Conservation (phyloP, 2,329 filamentous ascomycete species). For the Colletotrichum sidae region DNA sequence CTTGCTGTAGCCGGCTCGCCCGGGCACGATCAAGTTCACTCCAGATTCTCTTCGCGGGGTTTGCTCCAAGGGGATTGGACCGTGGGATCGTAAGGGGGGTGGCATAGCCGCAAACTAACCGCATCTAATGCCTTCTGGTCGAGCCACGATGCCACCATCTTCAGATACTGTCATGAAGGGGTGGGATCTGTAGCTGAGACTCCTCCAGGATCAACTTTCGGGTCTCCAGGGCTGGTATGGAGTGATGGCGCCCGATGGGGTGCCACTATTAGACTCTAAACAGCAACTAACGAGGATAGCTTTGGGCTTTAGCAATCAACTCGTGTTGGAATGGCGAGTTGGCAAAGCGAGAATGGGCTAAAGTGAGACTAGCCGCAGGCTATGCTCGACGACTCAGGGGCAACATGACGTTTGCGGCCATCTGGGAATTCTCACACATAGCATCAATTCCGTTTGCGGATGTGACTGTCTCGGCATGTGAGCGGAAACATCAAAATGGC, state of each 20-base stretch:
- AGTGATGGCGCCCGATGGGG: not conserved
- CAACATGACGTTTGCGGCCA: conserved; percentile 15
- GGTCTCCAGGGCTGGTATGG: not conserved
- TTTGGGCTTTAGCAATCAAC: not conserved
- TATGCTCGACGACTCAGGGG: conserved; percentile 19
- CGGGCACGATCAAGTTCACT: not conserved
- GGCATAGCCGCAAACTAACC: too few relatives aligned
- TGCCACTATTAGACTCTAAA: conserved; percentile 9
- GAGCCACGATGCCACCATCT: not conserved
- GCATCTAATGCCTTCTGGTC: too few relatives aligned
- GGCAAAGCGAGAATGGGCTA: conserved; percentile 1
- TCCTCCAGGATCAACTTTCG: too few relatives aligned
- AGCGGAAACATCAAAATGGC: not conserved
- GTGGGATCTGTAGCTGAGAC: too few relatives aligned
- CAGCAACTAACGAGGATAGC: not conserved
- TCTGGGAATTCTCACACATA: not conserved
- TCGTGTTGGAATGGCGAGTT: not conserved
- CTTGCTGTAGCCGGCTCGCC: conserved; percentile 6
- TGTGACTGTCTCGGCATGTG: conserved; percentile 1
- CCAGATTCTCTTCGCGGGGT: not conserved
- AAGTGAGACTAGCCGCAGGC: conserved; percentile 15
- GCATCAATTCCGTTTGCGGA: conserved; percentile 11
- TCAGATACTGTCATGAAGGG: not conserved
- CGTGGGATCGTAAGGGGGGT: too few relatives aligned
- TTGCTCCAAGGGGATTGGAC: too few relatives aligned